A percentile compares a stretch with the other conserved stretches of the same genome.
Evolutionary conservation across 2,329 filamentous ascomycete species (phyloP).

Genomic region (Sarocladium brachiariae): DNA sequence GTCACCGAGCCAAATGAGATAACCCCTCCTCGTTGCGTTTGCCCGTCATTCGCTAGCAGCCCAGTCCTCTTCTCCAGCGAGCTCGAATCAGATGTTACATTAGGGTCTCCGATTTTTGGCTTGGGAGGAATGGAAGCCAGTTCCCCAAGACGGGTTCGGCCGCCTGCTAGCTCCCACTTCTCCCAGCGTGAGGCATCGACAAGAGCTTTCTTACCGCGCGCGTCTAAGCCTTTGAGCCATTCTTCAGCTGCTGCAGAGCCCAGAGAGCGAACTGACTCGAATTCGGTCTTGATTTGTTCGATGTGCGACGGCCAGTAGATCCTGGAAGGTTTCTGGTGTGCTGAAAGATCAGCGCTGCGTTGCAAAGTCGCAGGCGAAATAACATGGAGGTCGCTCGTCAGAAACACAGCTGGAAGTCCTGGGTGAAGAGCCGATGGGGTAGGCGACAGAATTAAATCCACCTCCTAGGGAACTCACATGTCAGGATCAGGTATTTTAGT

Average conservation of each 20-base stretch:
- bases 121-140: neutral
- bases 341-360: constrained; percentile 30
- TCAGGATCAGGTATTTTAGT: neutral
- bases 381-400: constrained; percentile 55
- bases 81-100: too few relatives aligned
- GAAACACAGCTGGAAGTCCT: constrained; percentile 62
- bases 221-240: constrained; percentile 70
- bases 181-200: constrained; percentile 65
- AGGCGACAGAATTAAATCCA: constrained; percentile 59
- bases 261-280: constrained; percentile 56
- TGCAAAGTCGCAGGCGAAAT: constrained; percentile 51
- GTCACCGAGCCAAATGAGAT: neutral
- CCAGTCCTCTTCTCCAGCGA: neutral
- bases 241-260: constrained; percentile 65
- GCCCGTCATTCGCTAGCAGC: neutral
- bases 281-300: constrained; percentile 53
- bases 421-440: constrained; percentile 55
- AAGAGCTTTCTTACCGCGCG: constrained; percentile 52
- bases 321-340: constrained; percentile 49
- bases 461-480: constrained; percentile 46
- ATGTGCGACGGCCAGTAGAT: constrained; percentile 59
- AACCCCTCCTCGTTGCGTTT: neutral
- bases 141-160: constrained; percentile 13
- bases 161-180: constrained; percentile 55
- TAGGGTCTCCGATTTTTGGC: neutral